Conservation (phyloP, 192 early-diverging fungal species). For the Gryganskiella cystojenkinii region DNA sequence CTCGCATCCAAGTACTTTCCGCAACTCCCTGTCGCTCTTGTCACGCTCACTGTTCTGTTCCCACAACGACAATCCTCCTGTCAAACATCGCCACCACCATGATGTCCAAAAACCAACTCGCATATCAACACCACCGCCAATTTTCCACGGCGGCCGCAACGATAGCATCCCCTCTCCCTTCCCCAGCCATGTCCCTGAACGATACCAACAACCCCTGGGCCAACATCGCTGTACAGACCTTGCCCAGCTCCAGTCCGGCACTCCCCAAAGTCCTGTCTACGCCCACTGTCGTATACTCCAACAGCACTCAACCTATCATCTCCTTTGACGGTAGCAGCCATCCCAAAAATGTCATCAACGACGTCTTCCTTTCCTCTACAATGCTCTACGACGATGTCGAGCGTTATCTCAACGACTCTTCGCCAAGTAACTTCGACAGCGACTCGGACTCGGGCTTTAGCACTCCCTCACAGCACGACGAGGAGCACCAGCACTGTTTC, state of each 20-base stretch:
- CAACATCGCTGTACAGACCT: constrained; percentile 18
- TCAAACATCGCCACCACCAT: constrained; percentile 24
- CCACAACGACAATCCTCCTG: no score
- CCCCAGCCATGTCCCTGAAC: constrained; percentile 43
- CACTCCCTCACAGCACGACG: constrained; percentile 39
- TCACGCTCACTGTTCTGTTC: no score
- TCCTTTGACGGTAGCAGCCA: constrained; percentile 39
- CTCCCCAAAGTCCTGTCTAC: constrained; percentile 26
- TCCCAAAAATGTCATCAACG: constrained; percentile 53
- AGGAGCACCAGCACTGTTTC: constrained; percentile 33
- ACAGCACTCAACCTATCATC: constrained; percentile 36
- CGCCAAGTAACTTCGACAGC: constrained; percentile 39
- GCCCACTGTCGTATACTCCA: constrained; percentile 49
- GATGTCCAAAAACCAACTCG: constrained; percentile 51
- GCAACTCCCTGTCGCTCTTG: no score
- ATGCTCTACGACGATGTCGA: constrained; percentile 53
- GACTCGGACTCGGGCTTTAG: constrained; percentile 51
- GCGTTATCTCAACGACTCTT: constrained; percentile 40
- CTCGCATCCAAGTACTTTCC: constrained; percentile 3
- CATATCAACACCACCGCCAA: constrained; percentile 37
- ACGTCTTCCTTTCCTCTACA: constrained; percentile 51
- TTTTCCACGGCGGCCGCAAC: constrained; percentile 46
- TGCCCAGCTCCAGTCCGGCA: constrained; percentile 4
- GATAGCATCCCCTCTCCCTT: constrained; percentile 52
- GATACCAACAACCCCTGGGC: constrained; percentile 50